phyloP scores from a whole-genome alignment of 768 basidiomycete genomes.

The Tylopilus intermedius region DNA sequence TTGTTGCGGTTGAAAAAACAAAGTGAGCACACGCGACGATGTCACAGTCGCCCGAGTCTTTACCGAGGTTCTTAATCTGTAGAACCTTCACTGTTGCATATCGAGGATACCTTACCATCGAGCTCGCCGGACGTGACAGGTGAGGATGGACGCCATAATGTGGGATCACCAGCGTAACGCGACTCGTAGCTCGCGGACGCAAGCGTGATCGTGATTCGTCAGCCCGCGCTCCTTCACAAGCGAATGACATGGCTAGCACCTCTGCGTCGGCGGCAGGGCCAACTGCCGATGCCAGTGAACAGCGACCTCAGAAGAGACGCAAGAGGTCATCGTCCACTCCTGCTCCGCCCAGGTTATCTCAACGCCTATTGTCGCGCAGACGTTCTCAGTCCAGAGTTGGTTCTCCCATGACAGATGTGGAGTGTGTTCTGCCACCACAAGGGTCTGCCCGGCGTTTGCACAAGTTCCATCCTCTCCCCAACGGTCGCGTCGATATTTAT shows the following conservation, averaged over 20 bases:
- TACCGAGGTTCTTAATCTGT: neutral
- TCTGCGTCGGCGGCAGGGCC: constrained; percentile 1
- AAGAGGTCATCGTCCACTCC: constrained; percentile 21
- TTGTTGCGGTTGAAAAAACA: constrained; percentile 11
- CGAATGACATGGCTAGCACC: neutral
- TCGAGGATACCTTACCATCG: constrained; percentile 3
- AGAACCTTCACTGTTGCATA: constrained; percentile 11
- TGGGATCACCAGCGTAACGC: constrained; percentile 1
- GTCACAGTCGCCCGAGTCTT: neutral
- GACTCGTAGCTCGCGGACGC: constrained; percentile 16
- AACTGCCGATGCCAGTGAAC: neutral
- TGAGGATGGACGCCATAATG: constrained; percentile 6
- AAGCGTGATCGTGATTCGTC: constrained; percentile 9
- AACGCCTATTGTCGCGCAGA: constrained; percentile 9
- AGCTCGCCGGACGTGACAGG: constrained; percentile 7
- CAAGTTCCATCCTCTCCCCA: constrained; percentile 16
- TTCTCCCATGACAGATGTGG: constrained; percentile 9
- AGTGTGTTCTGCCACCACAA: constrained; percentile 9
- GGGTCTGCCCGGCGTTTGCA: constrained; percentile 18
- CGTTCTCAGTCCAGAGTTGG: constrained; percentile 17
- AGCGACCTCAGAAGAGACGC: constrained; percentile 18
- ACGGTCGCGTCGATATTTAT: constrained; percentile 26
- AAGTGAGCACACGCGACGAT: constrained; percentile 9
- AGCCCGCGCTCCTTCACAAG: neutral
- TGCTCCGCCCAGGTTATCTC: constrained; percentile 9